These are phyloP conservation scores for Sicyos edulis DNA, from an alignment of 306 rosid species.

Conservation along the genomic window DNA sequence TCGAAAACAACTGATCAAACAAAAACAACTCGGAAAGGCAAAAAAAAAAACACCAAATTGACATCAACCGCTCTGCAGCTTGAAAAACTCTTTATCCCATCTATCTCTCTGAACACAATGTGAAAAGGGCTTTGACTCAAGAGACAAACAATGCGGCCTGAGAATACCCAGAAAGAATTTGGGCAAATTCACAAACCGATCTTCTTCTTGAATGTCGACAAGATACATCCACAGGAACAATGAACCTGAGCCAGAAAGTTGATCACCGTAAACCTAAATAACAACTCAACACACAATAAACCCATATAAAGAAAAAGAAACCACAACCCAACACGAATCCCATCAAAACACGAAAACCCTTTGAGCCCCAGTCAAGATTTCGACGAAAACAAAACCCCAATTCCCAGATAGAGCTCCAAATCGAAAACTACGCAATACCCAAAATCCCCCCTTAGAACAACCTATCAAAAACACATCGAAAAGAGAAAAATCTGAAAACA, in stretches of 20 bases:
- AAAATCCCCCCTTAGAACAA: neutral
- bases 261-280: neutral
- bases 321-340: too few species aligned
- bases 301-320: too few species aligned
- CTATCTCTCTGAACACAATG: conserved; percentile 38
- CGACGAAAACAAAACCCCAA: neutral
- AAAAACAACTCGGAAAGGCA: neutral
- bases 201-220: conserved; percentile 30
- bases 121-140: conserved; percentile 27
- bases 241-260: conserved; percentile 16
- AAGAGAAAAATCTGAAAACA: conserved; percentile 6
- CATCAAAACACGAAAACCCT: neutral
- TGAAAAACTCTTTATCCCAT: conserved; percentile 71
- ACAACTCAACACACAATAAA: neutral
- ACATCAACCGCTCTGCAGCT: conserved; percentile 57
- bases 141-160: conserved; percentile 36
- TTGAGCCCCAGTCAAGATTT: neutral
- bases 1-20: conserved; percentile 18
- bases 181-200: conserved; percentile 62
- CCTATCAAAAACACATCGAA: neutral
- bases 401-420: neutral
- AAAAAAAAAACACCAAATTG: neutral
- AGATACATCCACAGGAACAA: conserved; percentile 58
- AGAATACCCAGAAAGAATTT: conserved; percentile 44
- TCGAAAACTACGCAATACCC: neutral